Conservation (phyloP, 2,329 filamentous ascomycete species). For the Colletotrichum sp. region DNA sequence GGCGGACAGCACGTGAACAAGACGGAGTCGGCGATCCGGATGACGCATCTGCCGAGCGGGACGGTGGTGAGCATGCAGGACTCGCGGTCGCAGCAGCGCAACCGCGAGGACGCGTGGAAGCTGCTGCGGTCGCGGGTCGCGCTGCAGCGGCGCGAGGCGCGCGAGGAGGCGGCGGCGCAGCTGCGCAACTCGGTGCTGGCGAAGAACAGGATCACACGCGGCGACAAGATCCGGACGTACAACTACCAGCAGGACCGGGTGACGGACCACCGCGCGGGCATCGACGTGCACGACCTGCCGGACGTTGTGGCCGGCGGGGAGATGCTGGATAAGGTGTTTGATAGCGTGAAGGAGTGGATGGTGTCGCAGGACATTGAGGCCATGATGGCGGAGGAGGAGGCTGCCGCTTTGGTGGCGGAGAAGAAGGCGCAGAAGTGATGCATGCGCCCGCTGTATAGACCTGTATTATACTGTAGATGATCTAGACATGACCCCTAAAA, state of each 20-base stretch:
- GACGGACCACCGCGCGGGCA: constrained; percentile 84
- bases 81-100: constrained; percentile 85
- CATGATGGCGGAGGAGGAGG: constrained; percentile 68
- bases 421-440: constrained; percentile 15
- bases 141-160: constrained; percentile 77
- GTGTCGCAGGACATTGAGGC: constrained; percentile 75
- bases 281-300: constrained; percentile 81
- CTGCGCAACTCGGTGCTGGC: constrained; percentile 81
- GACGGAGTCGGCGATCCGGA: constrained; percentile 91
- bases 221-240: constrained; percentile 94
- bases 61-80: constrained; percentile 93
- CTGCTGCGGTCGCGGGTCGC: constrained; percentile 83
- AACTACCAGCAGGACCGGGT: constrained; percentile 79
- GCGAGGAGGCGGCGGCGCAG: constrained; percentile 79
- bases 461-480: constrained; percentile 4
- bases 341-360: constrained; percentile 79
- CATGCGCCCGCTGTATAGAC: neutral
- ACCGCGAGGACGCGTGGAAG: constrained; percentile 87
- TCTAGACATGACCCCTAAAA: neutral
- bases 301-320: constrained; percentile 79
- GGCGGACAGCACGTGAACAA: constrained; percentile 99
- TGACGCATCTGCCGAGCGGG: constrained; percentile 89
- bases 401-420: constrained; percentile 26
- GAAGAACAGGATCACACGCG: constrained; percentile 81
- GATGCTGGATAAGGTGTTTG: constrained; percentile 76